Evolutionary conservation across 345 rosid species (phyloP).

Genomic region (Hibiscus syriacus): DNA sequence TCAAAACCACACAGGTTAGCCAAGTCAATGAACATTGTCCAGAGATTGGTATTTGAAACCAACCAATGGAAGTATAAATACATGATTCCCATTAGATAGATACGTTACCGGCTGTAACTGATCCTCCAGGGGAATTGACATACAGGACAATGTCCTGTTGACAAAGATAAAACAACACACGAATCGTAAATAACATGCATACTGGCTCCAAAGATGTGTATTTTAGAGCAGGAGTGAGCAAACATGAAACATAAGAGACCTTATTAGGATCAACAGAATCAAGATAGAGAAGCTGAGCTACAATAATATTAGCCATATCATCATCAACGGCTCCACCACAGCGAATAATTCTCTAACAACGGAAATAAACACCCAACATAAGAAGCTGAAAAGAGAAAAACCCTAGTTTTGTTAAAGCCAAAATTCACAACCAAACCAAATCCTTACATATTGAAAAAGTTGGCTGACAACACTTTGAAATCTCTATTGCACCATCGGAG

Average conservation of each 20-base stretch:
- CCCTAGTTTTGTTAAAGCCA: background rate
- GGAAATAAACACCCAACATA: slow-evolving; percentile 14
- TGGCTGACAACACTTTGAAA: slow-evolving; percentile 82
- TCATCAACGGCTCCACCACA: slow-evolving; percentile 98
- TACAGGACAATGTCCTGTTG: slow-evolving; percentile 89
- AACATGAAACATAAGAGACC: slow-evolving; percentile 31
- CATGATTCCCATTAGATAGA: background rate
- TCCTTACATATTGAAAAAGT: slow-evolving; percentile 71
- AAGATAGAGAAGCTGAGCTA: slow-evolving; percentile 91
- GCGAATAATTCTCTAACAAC: slow-evolving; percentile 73
- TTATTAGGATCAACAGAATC: slow-evolving; percentile 83
- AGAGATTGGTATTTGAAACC: background rate
- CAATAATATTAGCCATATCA: slow-evolving; percentile 90
- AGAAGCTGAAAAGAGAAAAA: slow-evolving; percentile 4
- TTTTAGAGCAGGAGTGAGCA: too few relatives aligned
- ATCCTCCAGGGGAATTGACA: slow-evolving; percentile 96
- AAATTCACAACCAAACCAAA: background rate
- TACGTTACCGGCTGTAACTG: slow-evolving; percentile 85
- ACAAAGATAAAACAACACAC: slow-evolving; percentile 10
- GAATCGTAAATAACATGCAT: background rate
- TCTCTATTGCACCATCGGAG: slow-evolving; percentile 84
- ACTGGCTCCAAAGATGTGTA: background rate
- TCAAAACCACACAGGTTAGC: slow-evolving; percentile 12
- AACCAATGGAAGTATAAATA: background rate
- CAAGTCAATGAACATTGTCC: background rate